Evolutionary conservation across 176 grass and related monocot species (phyloP).

Genomic region (Oryza brachyantha): DNA sequence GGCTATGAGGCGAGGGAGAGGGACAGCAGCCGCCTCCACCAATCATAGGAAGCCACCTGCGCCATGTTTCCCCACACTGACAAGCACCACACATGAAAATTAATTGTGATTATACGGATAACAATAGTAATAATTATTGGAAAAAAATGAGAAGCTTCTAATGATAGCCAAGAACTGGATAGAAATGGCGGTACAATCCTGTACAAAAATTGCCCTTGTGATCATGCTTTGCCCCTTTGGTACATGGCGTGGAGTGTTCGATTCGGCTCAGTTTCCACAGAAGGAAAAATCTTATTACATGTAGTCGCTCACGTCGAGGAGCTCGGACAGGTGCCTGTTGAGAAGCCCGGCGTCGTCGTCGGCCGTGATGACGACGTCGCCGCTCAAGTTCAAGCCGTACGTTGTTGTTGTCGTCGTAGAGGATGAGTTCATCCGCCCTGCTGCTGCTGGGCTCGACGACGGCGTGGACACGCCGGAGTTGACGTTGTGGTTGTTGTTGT

Average conservation of each 20-base stretch:
- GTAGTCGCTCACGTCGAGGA: slow-evolving; percentile 59
- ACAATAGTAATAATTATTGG: not conserved
- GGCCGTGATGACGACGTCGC: not conserved
- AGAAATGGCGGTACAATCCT: slow-evolving; percentile 27
- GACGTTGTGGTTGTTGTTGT: slow-evolving; percentile 26
- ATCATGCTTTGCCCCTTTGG: slow-evolving; percentile 18
- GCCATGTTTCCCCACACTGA: slow-evolving; percentile 25
- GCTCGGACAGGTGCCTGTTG: slow-evolving; percentile 46
- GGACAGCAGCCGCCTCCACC: slow-evolving; percentile 26
- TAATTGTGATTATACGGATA: not conserved
- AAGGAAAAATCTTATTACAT: slow-evolving; percentile 28
- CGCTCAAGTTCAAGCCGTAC: slow-evolving; percentile 21
- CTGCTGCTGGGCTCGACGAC: slow-evolving; percentile 41
- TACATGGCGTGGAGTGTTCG: not conserved
- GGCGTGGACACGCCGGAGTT: slow-evolving; percentile 58
- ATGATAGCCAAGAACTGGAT: slow-evolving; percentile 7
- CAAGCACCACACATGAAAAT: slow-evolving; percentile 9
- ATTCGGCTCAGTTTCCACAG: not conserved
- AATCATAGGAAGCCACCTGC: slow-evolving; percentile 34
- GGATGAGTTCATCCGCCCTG: slow-evolving; percentile 16
- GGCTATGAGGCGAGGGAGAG: slow-evolving; percentile 33
- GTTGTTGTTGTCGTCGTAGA: not conserved
- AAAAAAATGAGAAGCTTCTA: slow-evolving; percentile 23
- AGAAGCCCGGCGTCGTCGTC: slow-evolving; percentile 32
- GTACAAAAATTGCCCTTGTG: slow-evolving; percentile 45